phyloP scores from a whole-genome alignment of 2,329 filamentous ascomycete genomes.

The Sclerotinia minor region DNA sequence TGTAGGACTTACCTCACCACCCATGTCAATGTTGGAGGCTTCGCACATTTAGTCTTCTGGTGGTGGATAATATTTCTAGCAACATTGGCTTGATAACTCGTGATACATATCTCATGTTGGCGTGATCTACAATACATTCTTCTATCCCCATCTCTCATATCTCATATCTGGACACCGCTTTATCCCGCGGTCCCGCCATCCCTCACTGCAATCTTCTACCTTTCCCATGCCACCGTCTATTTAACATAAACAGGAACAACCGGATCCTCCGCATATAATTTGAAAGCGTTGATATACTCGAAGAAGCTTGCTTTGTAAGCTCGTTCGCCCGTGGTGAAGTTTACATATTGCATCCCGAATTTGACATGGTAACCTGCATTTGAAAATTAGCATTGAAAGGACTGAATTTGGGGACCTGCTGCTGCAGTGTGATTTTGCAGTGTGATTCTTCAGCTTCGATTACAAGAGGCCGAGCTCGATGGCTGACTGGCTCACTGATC shows the following conservation, averaged over 20 bases:
- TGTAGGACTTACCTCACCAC: no score
- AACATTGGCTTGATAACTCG: not conserved
- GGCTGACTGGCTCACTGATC: no score
- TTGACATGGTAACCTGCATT: slow-evolving; percentile 30
- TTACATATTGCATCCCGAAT: slow-evolving; percentile 43
- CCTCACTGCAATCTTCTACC: not conserved
- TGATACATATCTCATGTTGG: not conserved
- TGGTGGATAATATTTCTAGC: not conserved
- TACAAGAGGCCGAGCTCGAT: no score
- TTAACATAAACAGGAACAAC: slow-evolving; percentile 34
- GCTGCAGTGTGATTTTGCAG: no score
- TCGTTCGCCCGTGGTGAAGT: slow-evolving; percentile 43
- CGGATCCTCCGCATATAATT: slow-evolving; percentile 36
- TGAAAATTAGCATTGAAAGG: not conserved
- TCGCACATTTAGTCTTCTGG: no score
- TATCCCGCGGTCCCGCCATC: not conserved
- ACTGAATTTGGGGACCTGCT: no score
- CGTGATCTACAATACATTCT: no score
- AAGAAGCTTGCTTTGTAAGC: slow-evolving; percentile 38
- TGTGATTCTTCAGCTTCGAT: no score
- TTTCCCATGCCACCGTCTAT: not conserved
- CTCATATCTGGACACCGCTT: not conserved
- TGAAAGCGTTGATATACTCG: slow-evolving; percentile 38
- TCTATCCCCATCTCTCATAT: not conserved
- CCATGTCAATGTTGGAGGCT: no score